These are phyloP conservation scores for Phaeotremella skinneri DNA, from an alignment of 768 basidiomycete genomes.

Conservation along the genomic window DNA sequence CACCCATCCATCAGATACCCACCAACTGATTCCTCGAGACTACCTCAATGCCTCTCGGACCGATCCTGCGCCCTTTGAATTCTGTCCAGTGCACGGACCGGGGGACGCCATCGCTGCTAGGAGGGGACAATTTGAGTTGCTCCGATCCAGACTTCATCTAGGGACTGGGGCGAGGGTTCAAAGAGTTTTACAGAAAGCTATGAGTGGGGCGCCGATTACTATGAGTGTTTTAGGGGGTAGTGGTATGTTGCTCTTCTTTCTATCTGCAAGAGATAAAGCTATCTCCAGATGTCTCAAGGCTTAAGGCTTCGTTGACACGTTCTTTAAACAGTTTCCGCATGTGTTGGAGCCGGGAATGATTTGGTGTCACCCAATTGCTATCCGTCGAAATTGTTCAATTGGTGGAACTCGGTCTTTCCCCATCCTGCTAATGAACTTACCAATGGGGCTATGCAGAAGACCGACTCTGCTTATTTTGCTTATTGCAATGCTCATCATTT, in stretches of 20 bases:
- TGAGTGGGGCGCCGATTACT: constrained; percentile 80
- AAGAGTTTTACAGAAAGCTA: constrained; percentile 74
- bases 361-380: constrained; percentile 81
- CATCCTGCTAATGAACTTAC: constrained; percentile 97
- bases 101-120: constrained; percentile 73
- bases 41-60: constrained; percentile 67
- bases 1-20: constrained; percentile 15
- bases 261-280: no score
- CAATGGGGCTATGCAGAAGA: constrained; percentile 90
- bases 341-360: constrained; percentile 89
- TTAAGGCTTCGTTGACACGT: constrained; percentile 15
- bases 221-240: constrained; percentile 89
- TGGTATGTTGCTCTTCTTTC: constrained; percentile 57
- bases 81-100: constrained; percentile 84
- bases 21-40: constrained; percentile 61
- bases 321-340: constrained; percentile 69
- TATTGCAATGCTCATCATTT: constrained; percentile 91
- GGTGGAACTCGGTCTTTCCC: constrained; percentile 98
- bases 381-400: constrained; percentile 90
- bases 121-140: constrained; percentile 71
- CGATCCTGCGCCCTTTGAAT: constrained; percentile 69
- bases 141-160: constrained; percentile 70
- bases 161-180: constrained; percentile 82
- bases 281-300: no score
- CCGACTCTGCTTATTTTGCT: constrained; percentile 90